These are phyloP conservation scores for Fistulifera solaris DNA, from an alignment of 108 stramenopile species.

Conservation along the genomic window DNA sequence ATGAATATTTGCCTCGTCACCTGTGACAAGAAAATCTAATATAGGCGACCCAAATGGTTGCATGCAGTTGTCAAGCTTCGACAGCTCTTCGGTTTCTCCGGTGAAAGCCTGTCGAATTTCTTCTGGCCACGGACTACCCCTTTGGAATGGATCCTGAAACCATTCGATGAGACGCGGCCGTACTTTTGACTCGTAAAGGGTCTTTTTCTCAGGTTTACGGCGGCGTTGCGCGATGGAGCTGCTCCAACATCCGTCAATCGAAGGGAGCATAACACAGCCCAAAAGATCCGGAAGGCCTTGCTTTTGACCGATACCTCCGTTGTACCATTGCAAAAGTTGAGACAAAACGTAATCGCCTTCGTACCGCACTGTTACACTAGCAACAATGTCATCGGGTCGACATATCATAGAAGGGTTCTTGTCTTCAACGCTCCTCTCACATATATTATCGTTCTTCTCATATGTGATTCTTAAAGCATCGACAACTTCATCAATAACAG, in stretches of 20 bases:
- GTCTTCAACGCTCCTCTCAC: background rate
- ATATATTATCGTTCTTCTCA: constrained; percentile 8
- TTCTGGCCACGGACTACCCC: constrained; percentile 70
- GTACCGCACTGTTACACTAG: constrained; percentile 63
- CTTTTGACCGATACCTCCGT: constrained; percentile 77
- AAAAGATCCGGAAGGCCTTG: constrained; percentile 63
- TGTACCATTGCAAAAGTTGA: constrained; percentile 81
- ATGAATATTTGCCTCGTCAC: constrained; percentile 59
- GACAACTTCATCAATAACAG: constrained; percentile 20
- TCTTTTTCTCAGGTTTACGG: constrained; percentile 1
- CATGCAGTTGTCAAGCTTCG: constrained; percentile 1
- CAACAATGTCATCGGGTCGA: constrained; percentile 69
- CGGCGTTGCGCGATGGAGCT: constrained; percentile 15
- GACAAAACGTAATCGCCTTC: constrained; percentile 76
- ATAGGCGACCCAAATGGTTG: constrained; percentile 80
- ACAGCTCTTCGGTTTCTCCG: constrained; percentile 17
- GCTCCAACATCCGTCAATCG: constrained; percentile 39
- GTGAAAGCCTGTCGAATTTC: constrained; percentile 50
- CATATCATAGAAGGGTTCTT: constrained; percentile 23
- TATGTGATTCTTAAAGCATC: background rate
- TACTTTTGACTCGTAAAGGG: constrained; percentile 29
- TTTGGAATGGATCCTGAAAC: constrained; percentile 61
- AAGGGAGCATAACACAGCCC: constrained; percentile 63
- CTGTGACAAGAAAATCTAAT: constrained; percentile 75
- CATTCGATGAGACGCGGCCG: constrained; percentile 63